phyloP scores from a whole-genome alignment of 2,329 filamentous ascomycete genomes.

The Neopestalotiopsis clavispora region DNA sequence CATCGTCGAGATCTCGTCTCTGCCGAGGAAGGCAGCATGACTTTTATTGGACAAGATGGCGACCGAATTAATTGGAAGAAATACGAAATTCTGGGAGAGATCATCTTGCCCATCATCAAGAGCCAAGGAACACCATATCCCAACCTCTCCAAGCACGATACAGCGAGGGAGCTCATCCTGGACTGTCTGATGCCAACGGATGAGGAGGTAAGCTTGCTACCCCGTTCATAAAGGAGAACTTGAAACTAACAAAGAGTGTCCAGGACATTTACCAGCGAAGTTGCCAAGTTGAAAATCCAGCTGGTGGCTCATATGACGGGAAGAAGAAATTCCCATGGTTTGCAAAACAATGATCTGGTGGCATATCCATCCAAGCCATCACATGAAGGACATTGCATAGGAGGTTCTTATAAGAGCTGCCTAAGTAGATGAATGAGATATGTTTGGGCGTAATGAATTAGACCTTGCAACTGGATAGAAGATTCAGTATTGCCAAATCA shows the following conservation, averaged over 20 bases:
- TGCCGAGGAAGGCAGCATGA: constrained; percentile 90
- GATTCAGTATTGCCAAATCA: constrained; percentile 11
- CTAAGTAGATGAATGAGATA: constrained; percentile 8
- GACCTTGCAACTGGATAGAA: constrained; percentile 9
- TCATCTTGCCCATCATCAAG: constrained; percentile 87
- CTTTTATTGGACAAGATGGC: constrained; percentile 76
- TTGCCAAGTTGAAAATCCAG: constrained; percentile 59
- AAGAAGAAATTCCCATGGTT: constrained; percentile 74
- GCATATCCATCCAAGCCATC: too few relatives aligned
- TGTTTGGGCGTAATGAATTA: constrained; percentile 10
- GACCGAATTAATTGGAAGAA: constrained; percentile 96
- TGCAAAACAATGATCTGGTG: constrained; percentile 42
- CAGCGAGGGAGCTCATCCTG: constrained; percentile 75
- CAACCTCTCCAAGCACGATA: constrained; percentile 71
- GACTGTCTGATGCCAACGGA: constrained; percentile 83
- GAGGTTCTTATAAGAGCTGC: not conserved
- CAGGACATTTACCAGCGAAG: constrained; percentile 70
- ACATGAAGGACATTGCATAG: too few relatives aligned
- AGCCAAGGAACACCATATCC: constrained; percentile 87
- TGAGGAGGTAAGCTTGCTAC: constrained; percentile 74
- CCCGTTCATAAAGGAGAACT: not conserved
- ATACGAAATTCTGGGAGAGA: constrained; percentile 94
- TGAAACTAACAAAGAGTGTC: constrained; percentile 2
- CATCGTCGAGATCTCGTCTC: constrained; percentile 89
- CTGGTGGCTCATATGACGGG: constrained; percentile 50